Conservation (phyloP, 306 rosid species). For the Hippophae tibetana region DNA sequence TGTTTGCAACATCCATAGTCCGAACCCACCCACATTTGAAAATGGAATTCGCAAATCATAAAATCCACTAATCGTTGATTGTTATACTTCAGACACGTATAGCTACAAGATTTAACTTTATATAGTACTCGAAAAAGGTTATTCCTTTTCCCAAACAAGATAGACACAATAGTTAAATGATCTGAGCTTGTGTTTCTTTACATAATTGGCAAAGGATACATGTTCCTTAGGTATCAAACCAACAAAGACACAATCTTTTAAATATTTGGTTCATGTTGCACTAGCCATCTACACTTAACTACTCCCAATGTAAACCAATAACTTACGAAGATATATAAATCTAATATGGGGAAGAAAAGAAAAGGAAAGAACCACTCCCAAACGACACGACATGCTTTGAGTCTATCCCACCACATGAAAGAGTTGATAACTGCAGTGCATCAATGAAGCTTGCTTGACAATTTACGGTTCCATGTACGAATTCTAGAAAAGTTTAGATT, state of each 20-base stretch:
- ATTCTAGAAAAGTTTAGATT: constrained; percentile 17
- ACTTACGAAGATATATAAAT: too few species aligned
- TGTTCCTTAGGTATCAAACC: not conserved
- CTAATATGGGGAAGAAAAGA: constrained; percentile 3
- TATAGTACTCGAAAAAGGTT: not conserved
- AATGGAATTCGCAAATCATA: not conserved
- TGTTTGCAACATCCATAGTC: too few species aligned
- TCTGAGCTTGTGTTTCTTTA: not conserved
- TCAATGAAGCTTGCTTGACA: constrained; percentile 19
- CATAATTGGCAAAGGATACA: not conserved
- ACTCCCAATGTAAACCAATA: too few species aligned
- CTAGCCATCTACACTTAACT: constrained; percentile 1
- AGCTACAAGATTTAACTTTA: constrained; percentile 6
- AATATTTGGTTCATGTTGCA: not conserved
- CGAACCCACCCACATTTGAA: too few species aligned
- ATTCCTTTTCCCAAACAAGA: constrained; percentile 3
- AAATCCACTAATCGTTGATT: not conserved
- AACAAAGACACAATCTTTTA: not conserved
- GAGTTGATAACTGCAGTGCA: constrained; percentile 12
- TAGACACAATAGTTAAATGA: constrained; percentile 1
- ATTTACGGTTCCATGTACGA: constrained; percentile 21
- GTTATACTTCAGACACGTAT: not conserved
- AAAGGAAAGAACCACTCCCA: constrained; percentile 7
- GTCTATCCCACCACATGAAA: constrained; percentile 17
- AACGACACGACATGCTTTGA: constrained; percentile 9